phyloP scores from a whole-genome alignment of 2,329 filamentous ascomycete genomes.

The Aspergillus sp. region DNA sequence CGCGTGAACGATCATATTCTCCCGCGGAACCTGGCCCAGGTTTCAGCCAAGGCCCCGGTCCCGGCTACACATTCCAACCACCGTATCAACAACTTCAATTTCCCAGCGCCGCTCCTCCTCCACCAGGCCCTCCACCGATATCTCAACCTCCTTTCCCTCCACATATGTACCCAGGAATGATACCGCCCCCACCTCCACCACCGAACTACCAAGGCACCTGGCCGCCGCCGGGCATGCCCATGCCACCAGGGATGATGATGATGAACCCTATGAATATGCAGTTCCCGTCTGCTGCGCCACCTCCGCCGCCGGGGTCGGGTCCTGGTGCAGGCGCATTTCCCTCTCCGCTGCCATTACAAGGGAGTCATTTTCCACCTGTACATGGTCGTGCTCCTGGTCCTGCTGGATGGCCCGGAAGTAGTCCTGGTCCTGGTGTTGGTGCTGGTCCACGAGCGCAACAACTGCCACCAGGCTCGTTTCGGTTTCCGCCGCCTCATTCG shows the following conservation, averaged over 20 bases:
- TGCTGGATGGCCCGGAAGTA: background rate
- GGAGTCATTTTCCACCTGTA: constrained; percentile 16
- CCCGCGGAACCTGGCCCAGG: constrained; percentile 10
- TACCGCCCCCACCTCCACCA: constrained; percentile 23
- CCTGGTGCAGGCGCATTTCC: constrained; percentile 17
- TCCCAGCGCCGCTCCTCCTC: constrained; percentile 9
- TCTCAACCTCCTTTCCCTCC: constrained; percentile 3
- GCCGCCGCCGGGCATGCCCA: constrained; percentile 21
- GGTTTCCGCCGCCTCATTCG: constrained; percentile 26
- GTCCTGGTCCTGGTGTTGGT: no score
- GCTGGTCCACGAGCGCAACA: constrained; percentile 7
- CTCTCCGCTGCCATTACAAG: constrained; percentile 17
- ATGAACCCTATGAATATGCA: constrained; percentile 1
- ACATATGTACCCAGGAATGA: constrained; percentile 7
- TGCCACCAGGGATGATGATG: constrained; percentile 14
- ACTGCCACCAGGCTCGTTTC: constrained; percentile 24
- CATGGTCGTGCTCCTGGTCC: constrained; percentile 3
- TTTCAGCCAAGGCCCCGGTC: constrained; percentile 10
- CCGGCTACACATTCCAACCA: constrained; percentile 14
- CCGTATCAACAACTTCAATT: constrained; percentile 13
- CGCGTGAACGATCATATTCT: constrained; percentile 24
- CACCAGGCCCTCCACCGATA: constrained; percentile 5
- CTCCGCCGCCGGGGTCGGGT: constrained; percentile 5
- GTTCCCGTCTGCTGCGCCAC: no score
- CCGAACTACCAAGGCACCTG: constrained; percentile 29